Conservation (phyloP, 495 filamentous ascomycete species). For the Pyrenopolyporus hunteri region DNA sequence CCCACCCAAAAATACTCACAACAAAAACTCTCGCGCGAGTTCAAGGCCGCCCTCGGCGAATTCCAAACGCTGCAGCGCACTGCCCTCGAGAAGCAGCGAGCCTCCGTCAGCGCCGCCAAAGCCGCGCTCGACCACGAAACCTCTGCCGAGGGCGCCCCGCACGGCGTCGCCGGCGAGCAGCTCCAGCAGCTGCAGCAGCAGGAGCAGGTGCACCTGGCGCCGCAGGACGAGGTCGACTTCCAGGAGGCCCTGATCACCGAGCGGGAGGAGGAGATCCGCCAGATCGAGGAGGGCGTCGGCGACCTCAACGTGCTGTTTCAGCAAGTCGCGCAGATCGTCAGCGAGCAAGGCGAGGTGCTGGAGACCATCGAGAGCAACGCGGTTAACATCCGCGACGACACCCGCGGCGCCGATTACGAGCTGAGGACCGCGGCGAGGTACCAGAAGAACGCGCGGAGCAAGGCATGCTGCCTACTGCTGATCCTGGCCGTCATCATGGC, state of each 20-base stretch:
- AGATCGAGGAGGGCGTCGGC: conserved; percentile 94
- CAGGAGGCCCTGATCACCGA: conserved; percentile 94
- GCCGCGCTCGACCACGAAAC: conserved; percentile 67
- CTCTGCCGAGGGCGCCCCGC: conserved; percentile 39
- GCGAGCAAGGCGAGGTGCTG: conserved; percentile 87
- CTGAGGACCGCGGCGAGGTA: conserved; percentile 81
- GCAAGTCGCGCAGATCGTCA: conserved; percentile 95
- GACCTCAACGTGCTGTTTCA: conserved; percentile 96
- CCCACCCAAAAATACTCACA: conserved; percentile 90
- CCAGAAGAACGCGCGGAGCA: conserved; percentile 91
- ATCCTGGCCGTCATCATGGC: conserved; percentile 86
- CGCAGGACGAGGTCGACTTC: conserved; percentile 96
- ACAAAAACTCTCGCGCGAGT: conserved; percentile 90
- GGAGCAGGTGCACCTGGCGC: conserved; percentile 78
- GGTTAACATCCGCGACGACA: conserved; percentile 76
- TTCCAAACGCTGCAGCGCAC: conserved; percentile 89
- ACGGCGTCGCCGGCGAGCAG: conserved; percentile 50
- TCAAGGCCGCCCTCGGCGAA: conserved; percentile 81
- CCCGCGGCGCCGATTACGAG: conserved; percentile 83
- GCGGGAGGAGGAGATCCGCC: conserved; percentile 93
- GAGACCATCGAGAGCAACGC: conserved; percentile 91
- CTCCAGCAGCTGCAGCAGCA: conserved; percentile 75
- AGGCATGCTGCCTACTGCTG: conserved; percentile 90
- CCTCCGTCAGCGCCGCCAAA: conserved; percentile 79
- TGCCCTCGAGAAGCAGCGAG: conserved; percentile 90